Conservation (phyloP, 2,329 filamentous ascomycete species). For the Proliferodiscus dingleyae region DNA sequence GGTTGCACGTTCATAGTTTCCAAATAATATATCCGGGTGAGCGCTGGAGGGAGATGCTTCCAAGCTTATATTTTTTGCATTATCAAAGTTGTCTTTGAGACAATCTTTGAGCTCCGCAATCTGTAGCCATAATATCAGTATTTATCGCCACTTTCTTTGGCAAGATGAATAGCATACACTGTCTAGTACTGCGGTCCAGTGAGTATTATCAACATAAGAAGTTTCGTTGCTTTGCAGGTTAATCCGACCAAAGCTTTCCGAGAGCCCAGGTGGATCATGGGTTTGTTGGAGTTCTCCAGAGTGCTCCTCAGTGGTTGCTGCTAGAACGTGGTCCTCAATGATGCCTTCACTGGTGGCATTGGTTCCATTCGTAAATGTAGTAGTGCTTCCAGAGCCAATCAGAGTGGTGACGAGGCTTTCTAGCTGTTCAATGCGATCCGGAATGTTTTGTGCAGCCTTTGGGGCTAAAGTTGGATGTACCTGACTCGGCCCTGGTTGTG, state of each 20-base stretch:
- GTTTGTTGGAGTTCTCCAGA: conserved; percentile 6
- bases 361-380: neutral
- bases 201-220: conserved; percentile 52
- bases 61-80: no score
- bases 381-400: neutral
- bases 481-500: no score
- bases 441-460: neutral
- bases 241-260: conserved; percentile 23
- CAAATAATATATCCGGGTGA: neutral
- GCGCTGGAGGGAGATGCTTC: conserved; percentile 10
- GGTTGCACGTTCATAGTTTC: neutral
- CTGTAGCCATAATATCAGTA: conserved; percentile 29
- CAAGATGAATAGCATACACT: conserved; percentile 40
- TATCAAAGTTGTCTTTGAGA: conserved; percentile 36
- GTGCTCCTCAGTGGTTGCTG: neutral
- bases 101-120: conserved; percentile 57
- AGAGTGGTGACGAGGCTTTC: neutral
- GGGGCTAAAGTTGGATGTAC: no score
- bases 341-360: neutral
- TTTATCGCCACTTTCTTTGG: neutral
- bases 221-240: conserved; percentile 32
- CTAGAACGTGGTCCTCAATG: conserved; percentile 4
- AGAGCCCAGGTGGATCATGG: conserved; percentile 14
- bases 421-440: neutral
- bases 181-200: conserved; percentile 54